Evolutionary conservation across 306 rosid genomes (phyloP), one percentile per base, ranked within the genome.

Genomic region (Senna siamea): DNA sequence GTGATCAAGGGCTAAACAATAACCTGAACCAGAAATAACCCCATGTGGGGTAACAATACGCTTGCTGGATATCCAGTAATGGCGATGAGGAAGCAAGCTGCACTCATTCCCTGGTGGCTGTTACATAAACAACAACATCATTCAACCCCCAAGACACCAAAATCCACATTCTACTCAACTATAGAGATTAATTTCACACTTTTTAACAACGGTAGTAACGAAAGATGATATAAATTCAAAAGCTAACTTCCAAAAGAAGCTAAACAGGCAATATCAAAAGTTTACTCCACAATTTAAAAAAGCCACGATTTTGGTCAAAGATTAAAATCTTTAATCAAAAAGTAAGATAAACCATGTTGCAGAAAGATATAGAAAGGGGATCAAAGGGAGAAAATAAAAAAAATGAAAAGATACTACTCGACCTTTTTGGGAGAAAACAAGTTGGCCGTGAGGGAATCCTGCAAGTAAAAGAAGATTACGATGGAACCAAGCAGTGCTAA

Each of bases 41-140:
- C 96, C 97, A 67, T 88, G 84, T 9, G 93, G 89, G 6, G 96
- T 94, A 74, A 94, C 87, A 73, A 92, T 89, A 56, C 95, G 97
- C 67, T 89, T 88, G 88, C 97, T 94, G 46, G 88, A 48, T 70
- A 94, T 89, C 97, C 97, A 92, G 62, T 66, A 91, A 66, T 86
- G 95, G 47, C 60, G 75, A 73, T 78, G 46, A 35, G 93, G 96
- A 78, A 88, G 80, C 78, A 94, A 87, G 79, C 89, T 92, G 79
- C 99, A 94, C 44, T 76, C 78, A 34, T 76, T 64, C 30, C 19
- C 37, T 37, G 70, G 40, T 65, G 59, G 67, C 89, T 80, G 86
- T 41, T 5, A 34, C 66, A 72, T 12, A 13, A 9, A 66, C 44
- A 15, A 54, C 28, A 20, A 14, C 69, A 75, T 58, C 41, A 65